A percentile compares a stretch with the other conserved stretches of the same genome.
Evolutionary conservation across 2,329 filamentous ascomycete species (phyloP).

Genomic region (Chaetomiaceae sp.): DNA sequence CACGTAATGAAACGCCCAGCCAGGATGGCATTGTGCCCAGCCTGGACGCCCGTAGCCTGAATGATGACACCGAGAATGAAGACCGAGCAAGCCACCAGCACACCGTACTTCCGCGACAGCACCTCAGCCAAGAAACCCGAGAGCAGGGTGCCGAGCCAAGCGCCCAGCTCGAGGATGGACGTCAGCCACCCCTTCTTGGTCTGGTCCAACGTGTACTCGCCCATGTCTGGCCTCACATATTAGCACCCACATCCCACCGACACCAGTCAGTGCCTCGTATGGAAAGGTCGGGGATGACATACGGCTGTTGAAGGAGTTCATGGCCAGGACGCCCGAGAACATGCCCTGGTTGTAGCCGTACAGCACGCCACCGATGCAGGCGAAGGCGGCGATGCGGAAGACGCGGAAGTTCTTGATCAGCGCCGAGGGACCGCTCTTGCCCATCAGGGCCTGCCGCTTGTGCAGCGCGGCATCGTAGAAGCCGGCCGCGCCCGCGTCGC

Average conservation of each 20-base stretch:
- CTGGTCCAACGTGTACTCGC: slow-evolving; percentile 46
- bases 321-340: slow-evolving; percentile 64
- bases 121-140: slow-evolving; percentile 69
- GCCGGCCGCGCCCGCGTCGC: slow-evolving; percentile 29
- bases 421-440: slow-evolving; percentile 46
- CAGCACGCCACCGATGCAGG: slow-evolving; percentile 57
- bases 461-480: slow-evolving; percentile 50
- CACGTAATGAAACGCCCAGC: slow-evolving; percentile 67
- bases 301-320: slow-evolving; percentile 51
- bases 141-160: slow-evolving; percentile 69
- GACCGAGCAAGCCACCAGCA: slow-evolving; percentile 60
- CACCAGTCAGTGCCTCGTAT: not conserved
- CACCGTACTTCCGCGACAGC: slow-evolving; percentile 63
- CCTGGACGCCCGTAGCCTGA: slow-evolving; percentile 57
- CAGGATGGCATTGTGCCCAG: slow-evolving; percentile 57
- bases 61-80: slow-evolving; percentile 69
- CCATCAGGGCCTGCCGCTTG: slow-evolving; percentile 51
- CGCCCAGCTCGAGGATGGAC: slow-evolving; percentile 69
- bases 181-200: slow-evolving; percentile 58
- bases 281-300: slow-evolving; percentile 24
- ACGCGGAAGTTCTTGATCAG: slow-evolving; percentile 58
- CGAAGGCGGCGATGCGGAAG: slow-evolving; percentile 57
- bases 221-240: slow-evolving; percentile 44
- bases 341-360: slow-evolving; percentile 76
- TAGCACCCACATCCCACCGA: slow-evolving; percentile 2